A percentile compares a stretch with the other conserved stretches of the same genome.
phyloP scores from a whole-genome alignment of 2,329 filamentous ascomycete species.

The Xylariaceae sp. region DNA sequence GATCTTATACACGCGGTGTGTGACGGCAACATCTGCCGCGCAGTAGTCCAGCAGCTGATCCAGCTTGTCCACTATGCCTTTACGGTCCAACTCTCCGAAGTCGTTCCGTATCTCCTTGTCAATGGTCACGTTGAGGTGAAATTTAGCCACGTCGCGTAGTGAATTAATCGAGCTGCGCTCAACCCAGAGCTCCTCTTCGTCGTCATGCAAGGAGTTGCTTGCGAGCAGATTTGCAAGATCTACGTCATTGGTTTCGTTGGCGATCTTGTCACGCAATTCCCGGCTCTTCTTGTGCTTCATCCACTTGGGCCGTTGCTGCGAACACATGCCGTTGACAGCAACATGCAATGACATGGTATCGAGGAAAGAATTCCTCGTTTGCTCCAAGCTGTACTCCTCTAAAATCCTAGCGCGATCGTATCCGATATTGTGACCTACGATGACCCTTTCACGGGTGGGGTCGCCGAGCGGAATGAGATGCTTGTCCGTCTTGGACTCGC shows the following conservation, averaged over 20 bases:
- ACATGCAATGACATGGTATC: constrained; percentile 99
- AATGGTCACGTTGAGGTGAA: constrained; percentile 87
- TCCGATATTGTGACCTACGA: constrained; percentile 93
- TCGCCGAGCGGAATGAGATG: constrained; percentile 89
- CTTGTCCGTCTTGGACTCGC: constrained; percentile 70
- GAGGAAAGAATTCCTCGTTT: constrained; percentile 81
- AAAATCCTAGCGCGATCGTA: constrained; percentile 86
- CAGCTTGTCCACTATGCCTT: constrained; percentile 66
- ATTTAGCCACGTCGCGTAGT: constrained; percentile 89
- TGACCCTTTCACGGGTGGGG: constrained; percentile 65
- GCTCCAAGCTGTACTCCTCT: constrained; percentile 84
- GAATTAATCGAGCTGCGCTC: constrained; percentile 94
- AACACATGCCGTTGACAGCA: constrained; percentile 98
- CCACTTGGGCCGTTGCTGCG: constrained; percentile 92
- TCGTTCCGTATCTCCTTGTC: constrained; percentile 86
- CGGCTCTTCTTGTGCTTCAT: constrained; percentile 92
- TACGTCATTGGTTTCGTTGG: constrained; percentile 65
- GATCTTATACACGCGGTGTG: constrained; percentile 89
- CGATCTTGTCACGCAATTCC: constrained; percentile 77
- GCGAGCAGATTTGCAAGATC: constrained; percentile 71
- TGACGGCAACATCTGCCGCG: constrained; percentile 88
- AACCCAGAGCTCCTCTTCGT: constrained; percentile 95
- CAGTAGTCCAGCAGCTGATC: constrained; percentile 90
- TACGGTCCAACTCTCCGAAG: constrained; percentile 77
- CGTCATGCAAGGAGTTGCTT: constrained; percentile 64